phyloP scores from a whole-genome alignment of 2,329 filamentous ascomycete genomes.

The Thielaviopsis euricoi region DNA sequence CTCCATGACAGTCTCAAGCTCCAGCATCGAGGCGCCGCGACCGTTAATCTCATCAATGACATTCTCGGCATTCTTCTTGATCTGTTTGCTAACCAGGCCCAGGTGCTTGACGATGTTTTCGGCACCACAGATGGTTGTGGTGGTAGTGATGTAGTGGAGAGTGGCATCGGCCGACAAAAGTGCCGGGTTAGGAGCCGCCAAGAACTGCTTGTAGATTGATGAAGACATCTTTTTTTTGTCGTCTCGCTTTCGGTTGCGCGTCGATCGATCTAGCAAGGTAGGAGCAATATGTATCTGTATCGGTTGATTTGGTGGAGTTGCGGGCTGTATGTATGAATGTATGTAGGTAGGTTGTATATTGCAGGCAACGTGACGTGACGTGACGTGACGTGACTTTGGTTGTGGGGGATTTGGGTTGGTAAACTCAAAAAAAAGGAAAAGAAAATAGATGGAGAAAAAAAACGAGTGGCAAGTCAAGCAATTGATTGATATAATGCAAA shows the following conservation, averaged over 20 bases:
- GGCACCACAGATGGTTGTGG: conserved; percentile 53
- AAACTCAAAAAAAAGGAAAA: not conserved
- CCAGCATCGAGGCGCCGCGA: conserved; percentile 56
- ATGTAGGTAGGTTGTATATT: too few relatives aligned
- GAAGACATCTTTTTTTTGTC: conserved; percentile 14
- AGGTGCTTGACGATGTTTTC: conserved; percentile 74
- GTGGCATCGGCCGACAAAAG: conserved; percentile 49
- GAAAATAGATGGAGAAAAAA: not conserved
- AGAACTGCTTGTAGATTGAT: conserved; percentile 52
- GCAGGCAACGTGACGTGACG: not conserved
- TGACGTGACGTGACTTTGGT: not conserved
- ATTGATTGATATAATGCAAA: not conserved
- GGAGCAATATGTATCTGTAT: not conserved
- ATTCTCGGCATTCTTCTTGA: conserved; percentile 72
- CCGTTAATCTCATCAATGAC: conserved; percentile 61
- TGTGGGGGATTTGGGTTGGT: not conserved
- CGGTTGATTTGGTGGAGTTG: not conserved
- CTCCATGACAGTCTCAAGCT: conserved; percentile 69
- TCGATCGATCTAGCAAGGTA: not conserved
- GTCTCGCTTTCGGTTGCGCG: too few relatives aligned
- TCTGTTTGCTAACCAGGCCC: conserved; percentile 48
- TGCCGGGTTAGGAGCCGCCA: conserved; percentile 47
- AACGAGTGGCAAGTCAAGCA: not conserved
- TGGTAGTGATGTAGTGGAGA: conserved; percentile 80
- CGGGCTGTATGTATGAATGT: not conserved